These are phyloP conservation scores for Rhizoctonia solani DNA, from an alignment of 1,284 basidiomycete genomes.

Conservation along the genomic window DNA sequence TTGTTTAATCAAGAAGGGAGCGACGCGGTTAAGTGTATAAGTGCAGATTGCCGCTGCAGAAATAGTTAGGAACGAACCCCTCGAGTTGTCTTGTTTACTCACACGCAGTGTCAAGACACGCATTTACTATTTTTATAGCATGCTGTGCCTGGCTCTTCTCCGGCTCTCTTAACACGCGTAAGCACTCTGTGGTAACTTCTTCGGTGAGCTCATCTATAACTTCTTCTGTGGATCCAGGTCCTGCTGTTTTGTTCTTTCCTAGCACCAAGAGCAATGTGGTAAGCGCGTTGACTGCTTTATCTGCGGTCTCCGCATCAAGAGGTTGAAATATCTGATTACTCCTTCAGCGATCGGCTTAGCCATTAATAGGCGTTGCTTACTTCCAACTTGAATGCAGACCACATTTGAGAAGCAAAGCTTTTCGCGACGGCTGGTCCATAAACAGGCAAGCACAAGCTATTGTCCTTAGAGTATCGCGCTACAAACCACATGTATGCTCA, in stretches of 20 bases:
- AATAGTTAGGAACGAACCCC: constrained; percentile 4
- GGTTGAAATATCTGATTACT: constrained; percentile 82
- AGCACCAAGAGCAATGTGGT: constrained; percentile 75
- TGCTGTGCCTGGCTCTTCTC: constrained; percentile 89
- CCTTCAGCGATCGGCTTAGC: neutral
- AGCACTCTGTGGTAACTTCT: constrained; percentile 78
- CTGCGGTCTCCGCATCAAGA: constrained; percentile 72
- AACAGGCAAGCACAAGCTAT: constrained; percentile 76
- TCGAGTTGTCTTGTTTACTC: constrained; percentile 45
- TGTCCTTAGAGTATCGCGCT: constrained; percentile 83
- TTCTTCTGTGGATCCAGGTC: constrained; percentile 46
- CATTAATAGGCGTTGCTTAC: constrained; percentile 50
- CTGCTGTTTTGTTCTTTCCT: constrained; percentile 51
- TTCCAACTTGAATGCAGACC: constrained; percentile 88
- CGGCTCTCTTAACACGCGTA: constrained; percentile 78
- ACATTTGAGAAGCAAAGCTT: constrained; percentile 72
- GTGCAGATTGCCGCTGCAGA: constrained; percentile 74
- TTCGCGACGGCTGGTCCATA: constrained; percentile 72
- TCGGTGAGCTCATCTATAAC: constrained; percentile 65
- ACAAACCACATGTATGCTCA: constrained; percentile 12
- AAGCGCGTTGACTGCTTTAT: constrained; percentile 69
- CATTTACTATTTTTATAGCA: constrained; percentile 78
- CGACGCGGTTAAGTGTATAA: constrained; percentile 65
- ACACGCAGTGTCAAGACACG: constrained; percentile 78
- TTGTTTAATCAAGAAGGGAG: constrained; percentile 74